These are phyloP conservation scores for Lanzia echinophila DNA, from an alignment of 2,329 filamentous ascomycete species.

Conservation along the genomic window DNA sequence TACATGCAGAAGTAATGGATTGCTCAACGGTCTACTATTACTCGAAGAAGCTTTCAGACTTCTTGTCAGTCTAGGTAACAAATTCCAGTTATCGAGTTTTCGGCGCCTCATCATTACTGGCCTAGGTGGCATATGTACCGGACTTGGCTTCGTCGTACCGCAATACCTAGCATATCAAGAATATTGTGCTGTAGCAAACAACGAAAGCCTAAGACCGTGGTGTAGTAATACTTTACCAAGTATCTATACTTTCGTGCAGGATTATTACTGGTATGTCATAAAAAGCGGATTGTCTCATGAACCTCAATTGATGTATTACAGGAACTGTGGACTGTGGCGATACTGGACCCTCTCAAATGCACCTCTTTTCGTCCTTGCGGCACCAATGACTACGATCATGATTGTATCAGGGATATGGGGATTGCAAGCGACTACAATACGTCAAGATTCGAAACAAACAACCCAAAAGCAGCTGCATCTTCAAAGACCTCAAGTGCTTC, in stretches of 20 bases:
- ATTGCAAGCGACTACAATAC: slow-evolving; percentile 18
- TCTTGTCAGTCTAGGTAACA: slow-evolving; percentile 34
- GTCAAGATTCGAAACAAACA: neutral
- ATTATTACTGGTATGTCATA: slow-evolving; percentile 71
- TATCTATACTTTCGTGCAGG: slow-evolving; percentile 87
- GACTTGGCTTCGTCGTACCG: slow-evolving; percentile 60
- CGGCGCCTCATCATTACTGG: slow-evolving; percentile 52
- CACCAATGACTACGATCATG: slow-evolving; percentile 67
- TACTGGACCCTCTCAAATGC: slow-evolving; percentile 89
- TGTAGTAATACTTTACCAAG: slow-evolving; percentile 68
- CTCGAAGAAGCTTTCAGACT: slow-evolving; percentile 49
- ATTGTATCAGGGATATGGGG: slow-evolving; percentile 50
- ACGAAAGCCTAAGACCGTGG: slow-evolving; percentile 54
- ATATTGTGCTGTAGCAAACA: slow-evolving; percentile 50
- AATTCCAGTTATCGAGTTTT: slow-evolving; percentile 38
- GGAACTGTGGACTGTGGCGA: slow-evolving; percentile 78
- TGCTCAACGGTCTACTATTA: slow-evolving; percentile 74
- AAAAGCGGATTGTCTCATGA: slow-evolving; percentile 9
- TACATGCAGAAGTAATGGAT: slow-evolving; percentile 74
- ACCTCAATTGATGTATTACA: slow-evolving; percentile 32
- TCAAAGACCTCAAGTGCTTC: slow-evolving; percentile 17
- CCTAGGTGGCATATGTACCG: slow-evolving; percentile 61
- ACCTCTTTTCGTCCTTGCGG: slow-evolving; percentile 78
- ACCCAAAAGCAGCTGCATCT: neutral
- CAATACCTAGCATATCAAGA: slow-evolving; percentile 68